Base-by-base conservation (phyloP, 2,329 filamentous ascomycete species). In the Diaporthe batatas region DNA sequence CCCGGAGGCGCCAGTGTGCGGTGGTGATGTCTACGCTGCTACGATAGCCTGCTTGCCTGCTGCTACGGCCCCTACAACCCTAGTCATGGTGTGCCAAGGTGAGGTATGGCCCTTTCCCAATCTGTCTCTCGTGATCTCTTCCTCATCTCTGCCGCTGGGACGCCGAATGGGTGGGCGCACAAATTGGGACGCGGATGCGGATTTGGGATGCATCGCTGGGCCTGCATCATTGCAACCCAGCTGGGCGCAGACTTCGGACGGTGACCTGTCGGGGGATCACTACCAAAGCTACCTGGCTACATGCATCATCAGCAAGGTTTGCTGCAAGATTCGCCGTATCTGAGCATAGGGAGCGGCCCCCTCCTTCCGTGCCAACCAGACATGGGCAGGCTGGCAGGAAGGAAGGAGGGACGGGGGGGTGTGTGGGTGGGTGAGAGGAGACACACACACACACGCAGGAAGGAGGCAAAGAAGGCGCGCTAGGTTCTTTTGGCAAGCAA, bases 401-500 rank as follows among this genome's bases (percentile, higher is more conserved):
- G 68, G 39, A 42, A 42, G 39, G 39, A 14, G 36, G 25, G 29
- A 29, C 2, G 29, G 29, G 5, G 29, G 29, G 29, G 29, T 29
- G 53, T 42, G 55, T 42, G n/a, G 12, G 36, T 42, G 57, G 25
- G n/a, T 53, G 55, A 14, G 34, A 59, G 34, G 18, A 39, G 10
- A 42, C 11, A 39, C 7, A 36, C 34, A 36, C 34, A 36, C 34
- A 36, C 34, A 36, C 34, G 54, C 51, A 70, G 42, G 39, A 25
- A 23, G 11, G 34, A 54, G 62, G 44, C 42, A 25, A 36, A 25
- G 21, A 39, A 51, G 44, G 62, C 44, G 29, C 59, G 59, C 62
- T 53, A 53, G 55, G 55, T 58, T 44, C 58, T 67, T 70, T 47
- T 71, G 64, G 72, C 72, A 73, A 73, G 68, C 55, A 69, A 51